Evolutionary conservation across 306 rosid genomes (phyloP), one percentile per base, ranked within the genome.

Genomic region (Glycyrrhiza uralensis): DNA sequence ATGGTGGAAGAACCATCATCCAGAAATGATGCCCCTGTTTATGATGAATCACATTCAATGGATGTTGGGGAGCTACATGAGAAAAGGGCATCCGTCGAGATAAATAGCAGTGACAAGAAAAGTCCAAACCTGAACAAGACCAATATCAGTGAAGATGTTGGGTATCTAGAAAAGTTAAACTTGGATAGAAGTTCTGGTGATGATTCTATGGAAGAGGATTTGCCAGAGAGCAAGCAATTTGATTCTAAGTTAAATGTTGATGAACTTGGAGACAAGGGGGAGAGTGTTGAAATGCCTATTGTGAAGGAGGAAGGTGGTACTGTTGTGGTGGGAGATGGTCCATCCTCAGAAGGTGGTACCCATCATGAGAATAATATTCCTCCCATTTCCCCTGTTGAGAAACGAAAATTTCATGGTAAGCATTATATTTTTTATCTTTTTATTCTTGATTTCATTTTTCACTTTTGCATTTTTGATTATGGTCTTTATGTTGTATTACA

Each of bases 121-220:
- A 83, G 82, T 72, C 76, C 82, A 44, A 82, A 76, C 62, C 54
- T 83, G 66, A 76, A 79, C 70, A 83, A 83, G 69, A 66, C 71
- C 71, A 79, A 71, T 79, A 65, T 74, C 69, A 60, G 73, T 71
- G 84, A 76, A 46, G 95, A 91, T 84, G 84, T 79, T 71, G 97
- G 88, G 82, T 86, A 89, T 86, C 83, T 89, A 1, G 99, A 94
- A 84, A 86, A 88, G 84, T 82, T 94, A 79, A 91, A 94, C 84
- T 81, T 94, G 73, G 99, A 94, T 82, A 86, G 96, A 83, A 94
- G 99, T 88, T 89, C 97, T 78, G 97, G 97, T 64, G 99, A 94
- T 81, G 97, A 94, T 88, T 94, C 99, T 32, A 91, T 94, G 88
- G 97, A 92, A 69, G 99, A 91, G 80, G 99, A 94, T 88, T 80